Base-by-base conservation (phyloP, 805 yeast species). In the Cyberlindnera nakhonratchasimensis region DNA sequence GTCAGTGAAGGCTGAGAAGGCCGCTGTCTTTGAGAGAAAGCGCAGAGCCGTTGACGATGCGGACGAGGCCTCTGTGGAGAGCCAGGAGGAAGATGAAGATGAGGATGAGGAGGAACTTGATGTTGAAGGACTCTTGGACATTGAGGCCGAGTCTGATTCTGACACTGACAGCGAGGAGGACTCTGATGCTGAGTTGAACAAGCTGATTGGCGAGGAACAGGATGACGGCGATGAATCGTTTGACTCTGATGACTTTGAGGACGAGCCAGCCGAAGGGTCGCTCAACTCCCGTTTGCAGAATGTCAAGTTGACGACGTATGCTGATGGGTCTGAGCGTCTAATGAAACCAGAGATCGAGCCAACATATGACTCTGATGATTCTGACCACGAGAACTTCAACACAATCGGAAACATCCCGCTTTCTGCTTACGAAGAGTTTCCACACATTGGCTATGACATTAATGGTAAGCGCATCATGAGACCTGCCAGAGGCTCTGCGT, bases 391-490 rank as follows among this genome's bases (percentile, higher is more conserved):
- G 48, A 95, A 87, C 48, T 67, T 67, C 53, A 93, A 93, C 66
- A 88, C 97, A 4, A 86, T 93, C 53, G 99, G 99, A 37, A 87
- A 93, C 60, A 77, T 93, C 44, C 98, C 99, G 38, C 58, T 93
- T 17, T 77, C 91, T 16, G 96, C 96, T 2, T 93, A 93, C 61
- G 99, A 93, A 42, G 96, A 90, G 64, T 85, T 84, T 81, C 99
- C 99, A 1, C 99, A 93, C 61, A 80, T 93, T 46, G 98, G 99
- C 44, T 93, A 93, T 64, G 91, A 88, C 62, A 90, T 93, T 57
- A 93, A 93, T 62, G 99, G 99, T 58, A 91, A 90, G 62, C 79
- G 99, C 60, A 90, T 93, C 59, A 91, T 93, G 98, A 80, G 99
- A 64, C 99, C 99, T 11, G 99, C 98, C 9, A 84, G 87, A 57